Conservation (phyloP, 2,329 filamentous ascomycete genomes). For the Ilyonectria sp. region DNA sequence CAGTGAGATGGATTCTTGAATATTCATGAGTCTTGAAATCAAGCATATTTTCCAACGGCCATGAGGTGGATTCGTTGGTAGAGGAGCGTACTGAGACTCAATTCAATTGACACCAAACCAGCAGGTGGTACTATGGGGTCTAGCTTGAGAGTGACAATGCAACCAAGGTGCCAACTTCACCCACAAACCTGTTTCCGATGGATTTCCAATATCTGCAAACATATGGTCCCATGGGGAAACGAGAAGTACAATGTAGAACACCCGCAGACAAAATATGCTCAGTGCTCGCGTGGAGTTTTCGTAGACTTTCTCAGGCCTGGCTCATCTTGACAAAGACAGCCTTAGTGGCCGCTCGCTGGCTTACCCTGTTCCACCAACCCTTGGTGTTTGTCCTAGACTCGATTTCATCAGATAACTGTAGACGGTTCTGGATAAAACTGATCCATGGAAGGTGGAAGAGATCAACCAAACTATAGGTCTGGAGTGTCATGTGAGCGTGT, state of each 20-base stretch:
- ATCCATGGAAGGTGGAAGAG: slow-evolving; percentile 14
- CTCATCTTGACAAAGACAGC: background rate
- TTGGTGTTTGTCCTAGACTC: background rate
- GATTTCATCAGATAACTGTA: background rate
- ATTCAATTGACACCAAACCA: too few species aligned
- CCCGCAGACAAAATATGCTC: background rate
- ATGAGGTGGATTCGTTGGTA: too few species aligned
- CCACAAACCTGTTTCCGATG: too few species aligned
- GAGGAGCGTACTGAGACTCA: too few species aligned
- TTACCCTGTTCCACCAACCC: slow-evolving; percentile 4
- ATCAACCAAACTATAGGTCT: slow-evolving; percentile 16
- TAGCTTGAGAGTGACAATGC: too few species aligned
- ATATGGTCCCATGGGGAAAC: background rate
- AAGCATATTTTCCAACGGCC: too few species aligned
- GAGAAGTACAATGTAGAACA: background rate
- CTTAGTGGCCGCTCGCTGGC: background rate
- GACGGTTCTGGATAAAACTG: background rate
- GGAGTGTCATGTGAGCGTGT: background rate
- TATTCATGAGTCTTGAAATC: too few species aligned
- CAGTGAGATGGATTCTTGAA: too few species aligned
- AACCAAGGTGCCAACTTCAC: too few species aligned
- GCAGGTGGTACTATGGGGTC: too few species aligned
- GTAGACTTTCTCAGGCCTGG: too few species aligned
- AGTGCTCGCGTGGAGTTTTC: background rate
- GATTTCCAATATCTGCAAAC: too few species aligned